A percentile compares a stretch with the other conserved stretches of the same genome.
Evolutionary conservation across 495 filamentous ascomycete genomes (phyloP).

Genomic region (Aspergillus baeticus): DNA sequence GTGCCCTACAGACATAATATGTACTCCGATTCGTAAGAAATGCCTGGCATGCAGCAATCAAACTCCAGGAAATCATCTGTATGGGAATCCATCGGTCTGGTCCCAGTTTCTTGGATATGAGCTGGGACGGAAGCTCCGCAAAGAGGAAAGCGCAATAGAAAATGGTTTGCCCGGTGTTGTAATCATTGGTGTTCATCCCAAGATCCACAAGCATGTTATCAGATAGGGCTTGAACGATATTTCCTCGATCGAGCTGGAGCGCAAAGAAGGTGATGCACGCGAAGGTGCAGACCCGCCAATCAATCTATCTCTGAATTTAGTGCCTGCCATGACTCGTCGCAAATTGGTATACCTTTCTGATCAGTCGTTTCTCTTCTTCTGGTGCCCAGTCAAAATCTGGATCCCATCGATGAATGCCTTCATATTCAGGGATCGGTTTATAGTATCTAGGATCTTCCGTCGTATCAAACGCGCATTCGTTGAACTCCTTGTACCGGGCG

Average conservation of each 20-base stretch:
- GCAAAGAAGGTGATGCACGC: conserved; percentile 81
- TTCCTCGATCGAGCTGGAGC: conserved; percentile 76
- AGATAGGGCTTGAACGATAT: conserved; percentile 67
- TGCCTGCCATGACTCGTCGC: neutral
- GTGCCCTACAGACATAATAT: conserved; percentile 62
- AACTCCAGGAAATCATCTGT: conserved; percentile 77
- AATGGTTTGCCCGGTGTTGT: conserved; percentile 75
- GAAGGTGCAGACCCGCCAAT: conserved; percentile 57
- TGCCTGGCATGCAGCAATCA: conserved; percentile 68
- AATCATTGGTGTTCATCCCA: conserved; percentile 68
- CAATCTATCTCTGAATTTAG: conserved; percentile 39
- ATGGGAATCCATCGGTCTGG: conserved; percentile 84
- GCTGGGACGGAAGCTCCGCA: conserved; percentile 72
- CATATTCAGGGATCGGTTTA: conserved; percentile 60
- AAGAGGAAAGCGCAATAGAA: conserved; percentile 64
- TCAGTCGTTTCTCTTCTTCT: conserved; percentile 64
- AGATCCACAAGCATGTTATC: conserved; percentile 66
- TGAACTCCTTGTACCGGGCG: conserved; percentile 15
- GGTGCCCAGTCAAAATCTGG: conserved; percentile 69
- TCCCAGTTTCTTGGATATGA: conserved; percentile 70
- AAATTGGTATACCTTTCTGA: conserved; percentile 54
- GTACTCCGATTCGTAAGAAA: conserved; percentile 58
- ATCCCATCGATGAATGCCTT: conserved; percentile 74
- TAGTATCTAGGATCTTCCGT: conserved; percentile 48
- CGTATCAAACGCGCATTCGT: conserved; percentile 37